Base-by-base conservation (phyloP, 2,329 filamentous ascomycete species). In the Huntiella abstrusa region DNA sequence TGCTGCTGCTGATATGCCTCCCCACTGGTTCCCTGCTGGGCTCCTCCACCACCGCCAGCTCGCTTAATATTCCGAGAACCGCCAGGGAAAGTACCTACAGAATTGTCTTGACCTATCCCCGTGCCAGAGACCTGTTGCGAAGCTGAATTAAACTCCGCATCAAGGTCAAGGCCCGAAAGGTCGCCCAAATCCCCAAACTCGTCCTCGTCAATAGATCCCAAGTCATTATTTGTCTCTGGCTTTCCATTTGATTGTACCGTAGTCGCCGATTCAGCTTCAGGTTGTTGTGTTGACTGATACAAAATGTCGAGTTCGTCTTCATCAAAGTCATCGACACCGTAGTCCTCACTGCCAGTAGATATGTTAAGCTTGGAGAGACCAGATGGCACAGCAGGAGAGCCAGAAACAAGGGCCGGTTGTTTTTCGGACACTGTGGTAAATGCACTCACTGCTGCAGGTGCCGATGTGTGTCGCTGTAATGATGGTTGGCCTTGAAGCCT, bases 291-390 rank as follows among this genome's bases (percentile, higher is more conserved):
- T 37, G 55, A 67, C 2, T 64, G 65, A 40, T 33, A 45, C 15
- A 32, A 6, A 19, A 33, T 22, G 8, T 36, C 62, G 4, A 79
- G 63, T 0, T 69, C 62, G 44, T 77, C 73, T 38, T 79, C 75
- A 53, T 79, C 73, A 49, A 75, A 67, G 33, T 76, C 72, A 38
- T 70, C 69, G 49, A 71, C 70, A 3, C 65, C 70, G 47, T 73
- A 75, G 49, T 75, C 70, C 1, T 69, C 70, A 4, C 54, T 41
- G n/a, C 13, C 32, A 40, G 15, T 33, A 33, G 41, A n/a, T 10
- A 28, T 7, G 8, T 28, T 28, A 28, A 28, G 22, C 41, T 43
- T 33, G 5, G 12, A n/a, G 15, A 32, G 15, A 28, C 41, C 32
- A 33, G 28, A 32, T 32, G 41, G 41, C 19, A 13, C 32, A 13